Conservation (phyloP, 192 early-diverging fungal genomes). For the Backusella liffmaniae region DNA sequence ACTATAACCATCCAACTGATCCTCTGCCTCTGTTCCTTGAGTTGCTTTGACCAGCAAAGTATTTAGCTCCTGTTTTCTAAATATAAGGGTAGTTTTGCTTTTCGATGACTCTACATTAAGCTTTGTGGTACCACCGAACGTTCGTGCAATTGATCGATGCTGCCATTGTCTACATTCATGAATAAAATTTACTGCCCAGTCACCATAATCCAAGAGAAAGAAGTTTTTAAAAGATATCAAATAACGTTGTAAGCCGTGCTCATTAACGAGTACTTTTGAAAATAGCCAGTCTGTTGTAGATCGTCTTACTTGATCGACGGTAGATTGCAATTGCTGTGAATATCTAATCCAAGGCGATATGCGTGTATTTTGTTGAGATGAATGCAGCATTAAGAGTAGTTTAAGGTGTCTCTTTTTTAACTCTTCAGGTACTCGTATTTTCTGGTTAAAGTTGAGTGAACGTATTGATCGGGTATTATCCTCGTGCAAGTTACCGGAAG, state of each 20-base stretch:
- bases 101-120: not conserved
- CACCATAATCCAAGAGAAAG: conserved; percentile 62
- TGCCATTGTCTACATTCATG: conserved; percentile 46
- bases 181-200: conserved; percentile 57
- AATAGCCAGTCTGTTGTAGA: conserved; percentile 61
- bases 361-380: not conserved
- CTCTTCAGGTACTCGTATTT: conserved; percentile 14
- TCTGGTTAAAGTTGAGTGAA: conserved; percentile 13
- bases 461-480: not conserved
- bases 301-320: conserved; percentile 48
- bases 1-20: conserved; percentile 20
- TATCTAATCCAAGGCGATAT: conserved; percentile 23
- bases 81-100: conserved; percentile 15
- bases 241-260: conserved; percentile 51
- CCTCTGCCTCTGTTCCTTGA: conserved; percentile 40
- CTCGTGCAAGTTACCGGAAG: not conserved
- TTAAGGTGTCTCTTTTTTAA: conserved; percentile 23
- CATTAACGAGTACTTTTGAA: conserved; percentile 63
- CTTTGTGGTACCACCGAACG: not conserved
- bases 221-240: conserved; percentile 59
- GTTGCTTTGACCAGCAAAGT: conserved; percentile 36
- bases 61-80: conserved; percentile 43
- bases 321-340: conserved; percentile 37
- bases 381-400: conserved; percentile 18
- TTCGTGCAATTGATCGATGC: not conserved